Percentiles rank a stretch among this genome's conserved stretches.
phyloP scores from a whole-genome alignment of 106 monocot genomes.

The Acanthochlamys bracteata region DNA sequence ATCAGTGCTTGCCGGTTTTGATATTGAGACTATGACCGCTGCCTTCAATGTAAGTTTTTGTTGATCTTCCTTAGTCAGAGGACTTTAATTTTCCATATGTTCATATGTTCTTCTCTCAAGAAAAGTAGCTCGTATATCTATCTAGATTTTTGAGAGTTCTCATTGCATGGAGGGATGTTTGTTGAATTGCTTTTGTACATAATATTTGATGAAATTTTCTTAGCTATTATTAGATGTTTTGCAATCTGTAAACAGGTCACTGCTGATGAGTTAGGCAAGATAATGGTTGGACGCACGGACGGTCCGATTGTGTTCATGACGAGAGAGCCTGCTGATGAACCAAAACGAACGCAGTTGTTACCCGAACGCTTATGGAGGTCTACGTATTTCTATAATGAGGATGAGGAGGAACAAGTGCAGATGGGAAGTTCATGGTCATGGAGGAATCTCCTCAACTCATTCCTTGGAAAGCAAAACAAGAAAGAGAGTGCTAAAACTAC shows the following conservation, averaged over 20 bases:
- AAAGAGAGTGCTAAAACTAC: slow-evolving; percentile 7
- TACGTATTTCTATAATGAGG: neutral
- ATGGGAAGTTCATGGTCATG: slow-evolving; percentile 23
- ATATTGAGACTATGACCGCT: slow-evolving; percentile 23
- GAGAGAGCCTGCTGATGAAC: slow-evolving; percentile 14
- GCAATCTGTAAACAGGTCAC: slow-evolving; percentile 40
- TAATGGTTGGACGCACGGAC: slow-evolving; percentile 12
- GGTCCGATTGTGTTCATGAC: slow-evolving; percentile 54
- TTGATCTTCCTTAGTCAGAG: neutral
- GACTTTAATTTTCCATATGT: neutral
- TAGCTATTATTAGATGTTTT: no score
- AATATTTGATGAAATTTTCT: no score
- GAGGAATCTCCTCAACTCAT: slow-evolving; percentile 22
- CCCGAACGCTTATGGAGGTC: neutral
- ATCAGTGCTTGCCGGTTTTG: slow-evolving; percentile 69
- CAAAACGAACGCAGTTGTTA: neutral
- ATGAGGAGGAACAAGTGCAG: slow-evolving; percentile 10
- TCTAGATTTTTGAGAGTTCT: no score
- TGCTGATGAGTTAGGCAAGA: slow-evolving; percentile 21
- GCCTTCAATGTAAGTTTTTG: slow-evolving; percentile 62
- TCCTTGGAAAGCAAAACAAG: slow-evolving; percentile 19
- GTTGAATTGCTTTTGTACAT: no score
- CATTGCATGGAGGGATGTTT: no score
- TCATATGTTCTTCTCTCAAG: no score
- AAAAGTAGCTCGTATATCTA: no score